Evolutionary conservation across 495 filamentous ascomycete genomes (phyloP).

Genomic region (Hypoxylon rickii): DNA sequence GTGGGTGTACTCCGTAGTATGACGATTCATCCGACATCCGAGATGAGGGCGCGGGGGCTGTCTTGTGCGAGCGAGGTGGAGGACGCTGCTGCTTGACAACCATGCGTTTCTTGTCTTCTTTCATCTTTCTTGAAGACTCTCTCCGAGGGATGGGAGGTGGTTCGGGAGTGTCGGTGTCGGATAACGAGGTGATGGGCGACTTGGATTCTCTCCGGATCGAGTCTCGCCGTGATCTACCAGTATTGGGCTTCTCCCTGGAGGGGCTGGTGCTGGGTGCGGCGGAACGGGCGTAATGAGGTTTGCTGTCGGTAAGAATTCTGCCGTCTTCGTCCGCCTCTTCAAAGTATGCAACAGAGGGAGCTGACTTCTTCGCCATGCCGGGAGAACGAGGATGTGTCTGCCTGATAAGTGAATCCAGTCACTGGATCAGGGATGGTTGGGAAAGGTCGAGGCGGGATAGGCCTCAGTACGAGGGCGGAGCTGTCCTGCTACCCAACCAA

Average conservation of each 20-base stretch:
- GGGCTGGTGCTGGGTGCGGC: slow-evolving; percentile 46
- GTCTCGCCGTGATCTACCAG: slow-evolving; percentile 46
- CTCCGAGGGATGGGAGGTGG: slow-evolving; percentile 37
- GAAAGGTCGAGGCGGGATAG: slow-evolving; percentile 1
- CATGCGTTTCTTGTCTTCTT: slow-evolving; percentile 35
- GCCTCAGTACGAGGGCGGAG: slow-evolving; percentile 26
- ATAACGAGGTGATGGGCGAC: slow-evolving; percentile 39
- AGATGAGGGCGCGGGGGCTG: slow-evolving; percentile 26
- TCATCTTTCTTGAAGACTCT: slow-evolving; percentile 36
- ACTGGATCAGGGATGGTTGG: slow-evolving; percentile 27
- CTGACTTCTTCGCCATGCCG: slow-evolving; percentile 32
- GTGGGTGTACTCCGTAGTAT: slow-evolving; percentile 46
- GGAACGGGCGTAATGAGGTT: slow-evolving; percentile 41
- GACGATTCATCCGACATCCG: slow-evolving; percentile 42
- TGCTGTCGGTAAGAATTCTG: slow-evolving; percentile 44
- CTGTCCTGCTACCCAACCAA: slow-evolving; percentile 38
- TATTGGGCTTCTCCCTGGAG: slow-evolving; percentile 52
- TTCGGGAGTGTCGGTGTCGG: slow-evolving; percentile 52
- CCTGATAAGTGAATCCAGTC: slow-evolving; percentile 39
- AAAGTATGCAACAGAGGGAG: slow-evolving; percentile 48
- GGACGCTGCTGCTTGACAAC: slow-evolving; percentile 34
- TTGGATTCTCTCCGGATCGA: slow-evolving; percentile 40
- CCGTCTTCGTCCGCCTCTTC: slow-evolving; percentile 58
- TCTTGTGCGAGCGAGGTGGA: slow-evolving; percentile 29
- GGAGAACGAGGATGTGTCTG: slow-evolving; percentile 10